Conservation (phyloP, 176 grass and related monocot species). For the Urochloa ruziziensis region DNA sequence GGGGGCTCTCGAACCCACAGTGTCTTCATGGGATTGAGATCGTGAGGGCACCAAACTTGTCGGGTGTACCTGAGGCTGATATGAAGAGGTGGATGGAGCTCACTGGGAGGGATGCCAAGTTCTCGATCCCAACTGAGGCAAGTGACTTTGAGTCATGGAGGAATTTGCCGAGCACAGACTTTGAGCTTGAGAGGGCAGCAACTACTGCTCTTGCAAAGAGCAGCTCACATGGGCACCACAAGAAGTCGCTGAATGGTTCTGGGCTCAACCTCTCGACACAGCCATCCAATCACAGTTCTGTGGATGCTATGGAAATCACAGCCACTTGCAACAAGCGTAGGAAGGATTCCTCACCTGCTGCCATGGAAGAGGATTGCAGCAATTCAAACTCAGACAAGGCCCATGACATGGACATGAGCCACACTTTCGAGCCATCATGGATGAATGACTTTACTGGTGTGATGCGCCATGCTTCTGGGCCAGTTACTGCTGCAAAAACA, state of each 20-base stretch:
- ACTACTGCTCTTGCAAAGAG: constrained; percentile 37
- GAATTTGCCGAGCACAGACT: constrained; percentile 72
- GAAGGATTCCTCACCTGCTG: constrained; percentile 62
- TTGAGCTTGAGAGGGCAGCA: constrained; percentile 70
- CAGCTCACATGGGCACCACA: constrained; percentile 45
- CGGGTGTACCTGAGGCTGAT: constrained; percentile 61
- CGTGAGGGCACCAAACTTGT: constrained; percentile 57
- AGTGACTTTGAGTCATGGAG: constrained; percentile 92
- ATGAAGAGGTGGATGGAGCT: constrained; percentile 83
- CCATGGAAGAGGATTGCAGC: constrained; percentile 78
- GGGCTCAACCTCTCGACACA: constrained; percentile 74
- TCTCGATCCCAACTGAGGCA: constrained; percentile 57
- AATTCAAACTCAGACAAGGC: constrained; percentile 69
- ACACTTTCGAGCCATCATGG: constrained; percentile 66
- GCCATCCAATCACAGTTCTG: constrained; percentile 51
- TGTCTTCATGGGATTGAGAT: constrained; percentile 90
- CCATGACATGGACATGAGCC: constrained; percentile 52
- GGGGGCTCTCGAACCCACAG: constrained; percentile 85
- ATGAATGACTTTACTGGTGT: constrained; percentile 79
- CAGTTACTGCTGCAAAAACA: constrained; percentile 85
- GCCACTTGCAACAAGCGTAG: constrained; percentile 54
- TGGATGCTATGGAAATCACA: constrained; percentile 53
- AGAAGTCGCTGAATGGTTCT: constrained; percentile 71
- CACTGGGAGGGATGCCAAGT: constrained; percentile 76
- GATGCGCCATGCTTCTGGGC: constrained; percentile 77